These are phyloP conservation scores for Lipomyces yamanashiensis DNA, from an alignment of 805 yeast genomes.

Conservation along the genomic window DNA sequence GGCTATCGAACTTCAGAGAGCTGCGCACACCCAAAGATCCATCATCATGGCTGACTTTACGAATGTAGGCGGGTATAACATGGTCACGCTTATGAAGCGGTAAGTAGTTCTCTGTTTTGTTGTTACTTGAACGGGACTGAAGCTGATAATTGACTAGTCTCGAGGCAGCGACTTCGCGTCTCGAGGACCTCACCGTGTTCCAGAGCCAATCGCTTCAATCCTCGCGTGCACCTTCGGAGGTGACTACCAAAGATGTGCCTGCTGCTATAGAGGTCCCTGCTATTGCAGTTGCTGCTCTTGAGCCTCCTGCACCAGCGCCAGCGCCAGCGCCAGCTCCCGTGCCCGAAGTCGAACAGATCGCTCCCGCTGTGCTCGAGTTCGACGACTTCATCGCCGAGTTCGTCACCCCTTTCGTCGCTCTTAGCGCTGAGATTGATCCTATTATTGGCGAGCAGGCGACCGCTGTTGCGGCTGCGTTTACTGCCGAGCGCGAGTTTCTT, in stretches of 20 bases:
- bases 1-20: background rate
- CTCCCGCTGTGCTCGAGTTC: constrained; percentile 47
- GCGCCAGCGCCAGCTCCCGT: constrained; percentile 37
- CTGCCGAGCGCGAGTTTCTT: constrained; percentile 63
- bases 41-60: constrained; percentile 28
- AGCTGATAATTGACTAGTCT: constrained; percentile 50
- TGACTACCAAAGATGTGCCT: constrained; percentile 18
- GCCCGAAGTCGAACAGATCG: constrained; percentile 32
- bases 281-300: constrained; percentile 34
- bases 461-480: constrained; percentile 59
- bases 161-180: constrained; percentile 91
- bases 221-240: constrained; percentile 16
- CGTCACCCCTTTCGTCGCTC: constrained; percentile 63
- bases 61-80: constrained; percentile 66
- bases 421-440: constrained; percentile 60
- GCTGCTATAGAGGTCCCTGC: constrained; percentile 36
- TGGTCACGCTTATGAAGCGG: constrained; percentile 77
- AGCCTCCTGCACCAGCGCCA: constrained; percentile 30
- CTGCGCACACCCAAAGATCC: background rate
- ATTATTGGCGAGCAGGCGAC: constrained; percentile 56
- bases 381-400: constrained; percentile 56
- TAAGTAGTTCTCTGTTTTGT: constrained; percentile 40
- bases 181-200: constrained; percentile 83
- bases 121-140: background rate
- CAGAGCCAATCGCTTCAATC: constrained; percentile 62